Percentiles rank a stretch among this genome's conserved stretches.
These are phyloP conservation scores for Raffaelea ambrosiae DNA, from an alignment of 2,329 filamentous ascomycete genomes.

Conservation along the genomic window DNA sequence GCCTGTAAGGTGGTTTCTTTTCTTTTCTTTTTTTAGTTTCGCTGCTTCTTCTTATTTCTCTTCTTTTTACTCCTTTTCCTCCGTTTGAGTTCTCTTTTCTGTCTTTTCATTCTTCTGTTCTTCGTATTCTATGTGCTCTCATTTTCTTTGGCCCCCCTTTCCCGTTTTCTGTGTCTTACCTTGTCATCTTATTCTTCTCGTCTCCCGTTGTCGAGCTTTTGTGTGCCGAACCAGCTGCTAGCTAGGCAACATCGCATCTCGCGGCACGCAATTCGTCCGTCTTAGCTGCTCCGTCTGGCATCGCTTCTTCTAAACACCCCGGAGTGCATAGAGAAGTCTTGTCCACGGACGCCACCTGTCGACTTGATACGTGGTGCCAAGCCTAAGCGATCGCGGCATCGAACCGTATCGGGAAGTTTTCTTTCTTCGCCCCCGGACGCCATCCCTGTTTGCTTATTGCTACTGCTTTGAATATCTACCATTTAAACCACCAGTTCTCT, in stretches of 20 bases:
- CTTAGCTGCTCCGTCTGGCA: too few relatives aligned
- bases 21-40: too few relatives aligned
- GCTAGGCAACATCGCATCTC: not conserved
- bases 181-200: not conserved
- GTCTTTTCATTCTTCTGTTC: conserved; percentile 1
- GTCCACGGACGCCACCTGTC: not conserved
- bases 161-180: not conserved
- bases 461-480: too few relatives aligned
- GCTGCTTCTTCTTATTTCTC: not conserved
- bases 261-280: too few relatives aligned
- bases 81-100: not conserved
- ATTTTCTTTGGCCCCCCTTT: not conserved
- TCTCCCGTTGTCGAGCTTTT: not conserved
- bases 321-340: not conserved
- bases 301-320: too few relatives aligned
- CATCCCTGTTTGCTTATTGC: not conserved
- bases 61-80: not conserved
- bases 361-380: not conserved
- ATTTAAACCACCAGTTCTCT: too few relatives aligned
- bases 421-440: not conserved
- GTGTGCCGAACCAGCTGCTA: not conserved
- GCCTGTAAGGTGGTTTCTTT: too few relatives aligned
- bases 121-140: not conserved
- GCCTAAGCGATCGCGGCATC: not conserved
- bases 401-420: not conserved